Evolutionary conservation across 805 yeast genomes (phyloP), one percentile per base, ranked within the genome.

Genomic region (Hagleromyces aurorensis): DNA sequence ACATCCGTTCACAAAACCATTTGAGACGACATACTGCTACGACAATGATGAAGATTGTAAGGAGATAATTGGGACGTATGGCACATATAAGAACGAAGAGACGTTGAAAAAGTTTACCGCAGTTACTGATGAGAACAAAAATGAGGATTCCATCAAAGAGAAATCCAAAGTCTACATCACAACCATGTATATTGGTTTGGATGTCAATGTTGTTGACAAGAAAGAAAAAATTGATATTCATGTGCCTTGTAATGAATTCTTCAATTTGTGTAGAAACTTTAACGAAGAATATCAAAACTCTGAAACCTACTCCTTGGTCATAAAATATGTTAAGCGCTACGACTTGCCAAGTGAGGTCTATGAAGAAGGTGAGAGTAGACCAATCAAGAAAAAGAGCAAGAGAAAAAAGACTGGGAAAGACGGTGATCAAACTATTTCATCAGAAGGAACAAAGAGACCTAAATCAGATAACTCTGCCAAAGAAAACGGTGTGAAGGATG

Each of bases 161-260:
- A 43, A 40, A 27, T 43, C 48, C 16, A 52, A 62, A 30, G 59
- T 83, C 8, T 78, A 76, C 50, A 54, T 86, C 3, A 78, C 93
- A 11, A 78, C 82, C 26, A 62, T 86, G 37, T 91, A 72, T 56
- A 73, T 91, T 46, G 98, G 97, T 1, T 59, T 91, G 26, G 77
- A 65, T 27, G 58, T 62, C 24, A 49, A 48, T 22, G 52, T 57
- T 19, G 69, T 69, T 29, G 74, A 70, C 14, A 69, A 69, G 19
- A 71, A 65, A 28, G 70, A 73, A 61, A 72, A 76, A 44, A 67
- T 87, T 43, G 95, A 86, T 53, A 78, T 89, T 34, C 94, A 81
- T 46, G 71, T 76, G 40, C 95, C 95, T 12, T 87, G 97, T 52
- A 70, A 83, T 13, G 97, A 91, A 37, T 91, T 89, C 54, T 85